phyloP scores from a whole-genome alignment of 768 basidiomycete genomes.

The Macrocybe gigantea region DNA sequence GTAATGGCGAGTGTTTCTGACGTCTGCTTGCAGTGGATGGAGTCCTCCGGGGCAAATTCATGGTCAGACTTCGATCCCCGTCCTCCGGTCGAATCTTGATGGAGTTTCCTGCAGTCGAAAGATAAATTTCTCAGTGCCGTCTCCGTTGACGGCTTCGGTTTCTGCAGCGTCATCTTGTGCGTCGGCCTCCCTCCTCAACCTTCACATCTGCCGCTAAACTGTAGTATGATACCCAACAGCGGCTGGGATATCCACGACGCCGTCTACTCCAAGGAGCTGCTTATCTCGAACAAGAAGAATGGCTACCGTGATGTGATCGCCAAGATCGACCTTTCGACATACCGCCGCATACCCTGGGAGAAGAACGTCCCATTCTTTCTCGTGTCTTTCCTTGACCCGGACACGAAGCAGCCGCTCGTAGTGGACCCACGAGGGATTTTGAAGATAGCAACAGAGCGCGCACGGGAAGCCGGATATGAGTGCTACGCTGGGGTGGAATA shows the following conservation, averaged over 20 bases:
- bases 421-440: conserved; percentile 88
- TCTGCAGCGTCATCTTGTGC: conserved; percentile 90
- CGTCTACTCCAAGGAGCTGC: conserved; percentile 78
- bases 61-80: conserved; percentile 37
- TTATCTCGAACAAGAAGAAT: conserved; percentile 87
- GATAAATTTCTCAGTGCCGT: conserved; percentile 84
- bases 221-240: conserved; percentile 25
- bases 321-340: conserved; percentile 79
- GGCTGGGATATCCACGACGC: conserved; percentile 93
- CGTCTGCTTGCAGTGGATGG: conserved; percentile 66
- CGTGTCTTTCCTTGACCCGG: conserved; percentile 84
- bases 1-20: neutral
- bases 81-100: neutral
- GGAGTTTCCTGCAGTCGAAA: conserved; percentile 55
- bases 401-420: conserved; percentile 66
- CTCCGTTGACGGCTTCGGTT: conserved; percentile 81
- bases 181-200: conserved; percentile 17
- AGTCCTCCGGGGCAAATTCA: conserved; percentile 90
- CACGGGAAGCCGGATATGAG: conserved; percentile 41
- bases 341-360: conserved; percentile 89
- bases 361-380: conserved; percentile 90
- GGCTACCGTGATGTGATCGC: conserved; percentile 91
- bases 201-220: conserved; percentile 1
- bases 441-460: conserved; percentile 47
- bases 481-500: conserved; percentile 91